Conservation (phyloP, 2,329 filamentous ascomycete species). For the Mariannaea elegans region DNA sequence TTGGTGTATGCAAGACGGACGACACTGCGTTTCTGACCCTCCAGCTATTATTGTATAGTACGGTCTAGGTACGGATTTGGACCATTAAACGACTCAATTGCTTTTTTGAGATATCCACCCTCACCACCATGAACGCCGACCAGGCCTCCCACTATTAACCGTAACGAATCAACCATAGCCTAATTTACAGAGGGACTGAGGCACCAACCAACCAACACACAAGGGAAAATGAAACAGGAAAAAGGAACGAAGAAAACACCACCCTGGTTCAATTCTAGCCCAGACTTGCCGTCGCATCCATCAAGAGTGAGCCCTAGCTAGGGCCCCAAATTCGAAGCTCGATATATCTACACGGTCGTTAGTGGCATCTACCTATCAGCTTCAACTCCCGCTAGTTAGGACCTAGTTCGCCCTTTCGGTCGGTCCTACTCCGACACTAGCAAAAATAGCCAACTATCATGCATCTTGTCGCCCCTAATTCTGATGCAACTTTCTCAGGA, state of each 20-base stretch:
- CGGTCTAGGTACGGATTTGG: not conserved
- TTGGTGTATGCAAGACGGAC: too few relatives aligned
- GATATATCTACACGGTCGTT: not conserved
- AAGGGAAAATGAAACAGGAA: not conserved
- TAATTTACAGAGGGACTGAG: not conserved
- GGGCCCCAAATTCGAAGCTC: not conserved
- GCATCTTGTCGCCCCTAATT: not conserved
- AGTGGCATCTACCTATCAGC: not conserved
- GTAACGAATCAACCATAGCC: not conserved
- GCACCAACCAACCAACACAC: not conserved
- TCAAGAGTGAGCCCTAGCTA: conserved; percentile 22
- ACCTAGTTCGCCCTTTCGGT: not conserved
- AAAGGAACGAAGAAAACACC: too few relatives aligned
- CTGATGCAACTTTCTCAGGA: not conserved
- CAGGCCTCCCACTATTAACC: too few relatives aligned
- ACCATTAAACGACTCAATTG: conserved; percentile 12
- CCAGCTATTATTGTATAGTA: not conserved
- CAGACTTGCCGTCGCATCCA: conserved; percentile 35
- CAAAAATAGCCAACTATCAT: not conserved
- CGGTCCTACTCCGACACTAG: not conserved
- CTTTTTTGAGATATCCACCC: conserved; percentile 19
- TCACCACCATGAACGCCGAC: conserved; percentile 7
- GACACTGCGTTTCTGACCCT: not conserved
- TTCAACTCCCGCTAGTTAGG: not conserved
- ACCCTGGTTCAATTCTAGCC: not conserved